Percentiles rank a stretch among this genome's conserved stretches.
phyloP scores from a whole-genome alignment of 2,329 filamentous ascomycete species.

The Trichoderma harzianum region DNA sequence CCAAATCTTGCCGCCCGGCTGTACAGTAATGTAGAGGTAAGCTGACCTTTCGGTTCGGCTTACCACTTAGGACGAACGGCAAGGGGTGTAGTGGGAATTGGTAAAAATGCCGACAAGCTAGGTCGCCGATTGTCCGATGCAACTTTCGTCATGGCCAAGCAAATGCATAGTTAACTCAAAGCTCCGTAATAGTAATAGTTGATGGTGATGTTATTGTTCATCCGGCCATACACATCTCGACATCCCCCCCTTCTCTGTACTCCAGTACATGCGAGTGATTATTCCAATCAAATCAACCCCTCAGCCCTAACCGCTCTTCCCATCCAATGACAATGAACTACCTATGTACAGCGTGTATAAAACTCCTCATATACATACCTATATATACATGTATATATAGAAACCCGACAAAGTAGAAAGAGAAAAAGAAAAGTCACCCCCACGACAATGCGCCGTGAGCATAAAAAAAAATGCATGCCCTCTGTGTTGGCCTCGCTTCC shows the following conservation, averaged over 20 bases:
- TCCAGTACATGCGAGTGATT: not conserved
- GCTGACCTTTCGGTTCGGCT: slow-evolving; percentile 5
- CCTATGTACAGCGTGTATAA: slow-evolving; percentile 5
- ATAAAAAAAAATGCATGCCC: not conserved
- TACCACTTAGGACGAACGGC: not conserved
- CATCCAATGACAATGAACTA: not conserved
- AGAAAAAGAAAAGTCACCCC: not conserved
- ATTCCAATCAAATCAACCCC: not conserved
- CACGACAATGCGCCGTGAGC: not conserved
- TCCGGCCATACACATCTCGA: not conserved
- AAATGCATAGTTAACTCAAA: not conserved
- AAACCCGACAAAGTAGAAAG: not conserved
- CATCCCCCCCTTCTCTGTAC: not conserved
- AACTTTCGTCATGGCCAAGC: not conserved
- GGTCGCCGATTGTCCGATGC: not conserved
- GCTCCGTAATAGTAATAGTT: not conserved
- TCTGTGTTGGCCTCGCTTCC: slow-evolving; percentile 10
- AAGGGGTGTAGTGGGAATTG: not conserved
- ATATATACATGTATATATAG: slow-evolving; percentile 6
- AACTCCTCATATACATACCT: not conserved
- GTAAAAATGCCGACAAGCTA: not conserved
- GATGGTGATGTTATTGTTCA: not conserved
- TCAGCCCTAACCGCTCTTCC: not conserved
- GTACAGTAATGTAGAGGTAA: slow-evolving; percentile 3
- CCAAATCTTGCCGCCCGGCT: not conserved